These are phyloP conservation scores for Auriculariales sp. DNA, from an alignment of 768 basidiomycete species.

Conservation along the genomic window DNA sequence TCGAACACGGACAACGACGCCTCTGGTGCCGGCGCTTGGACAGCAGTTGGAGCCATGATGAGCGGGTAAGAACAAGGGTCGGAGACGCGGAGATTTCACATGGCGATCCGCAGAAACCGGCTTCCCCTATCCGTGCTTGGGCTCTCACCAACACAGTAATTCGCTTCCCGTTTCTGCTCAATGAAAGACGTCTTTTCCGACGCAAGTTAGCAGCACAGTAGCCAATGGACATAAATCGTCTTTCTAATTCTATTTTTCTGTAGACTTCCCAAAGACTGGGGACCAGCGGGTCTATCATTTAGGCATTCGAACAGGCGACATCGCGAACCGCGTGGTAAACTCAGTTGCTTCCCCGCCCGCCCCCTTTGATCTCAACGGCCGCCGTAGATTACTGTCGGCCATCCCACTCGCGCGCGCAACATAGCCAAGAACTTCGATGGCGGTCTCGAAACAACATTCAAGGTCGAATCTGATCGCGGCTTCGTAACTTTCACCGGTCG, in stretches of 20 bases:
- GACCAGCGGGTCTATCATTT: slow-evolving; percentile 71
- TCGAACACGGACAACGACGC: slow-evolving; percentile 54
- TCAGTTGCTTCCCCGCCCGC: not conserved
- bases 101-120: too few relatives aligned
- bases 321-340: slow-evolving; percentile 65
- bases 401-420: slow-evolving; percentile 46
- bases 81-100: not conserved
- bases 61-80: not conserved
- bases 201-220: slow-evolving; percentile 38
- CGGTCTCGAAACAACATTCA: slow-evolving; percentile 35
- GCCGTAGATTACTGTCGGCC: slow-evolving; percentile 59
- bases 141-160: not conserved
- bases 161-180: not conserved
- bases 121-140: too few relatives aligned
- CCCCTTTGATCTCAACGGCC: not conserved
- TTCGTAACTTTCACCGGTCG: slow-evolving; percentile 61
- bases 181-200: slow-evolving; percentile 54
- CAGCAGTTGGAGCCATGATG: not conserved
- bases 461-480: slow-evolving; percentile 55
- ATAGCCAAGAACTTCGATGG: slow-evolving; percentile 50
- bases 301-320: slow-evolving; percentile 58
- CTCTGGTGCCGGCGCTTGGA: not conserved
- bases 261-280: slow-evolving; percentile 65
- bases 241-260: slow-evolving; percentile 1
- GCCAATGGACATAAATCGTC: not conserved